Evolutionary conservation across 768 basidiomycete species (phyloP), one percentile per base, ranked within the genome.

Genomic region (Suillus bovinus): DNA sequence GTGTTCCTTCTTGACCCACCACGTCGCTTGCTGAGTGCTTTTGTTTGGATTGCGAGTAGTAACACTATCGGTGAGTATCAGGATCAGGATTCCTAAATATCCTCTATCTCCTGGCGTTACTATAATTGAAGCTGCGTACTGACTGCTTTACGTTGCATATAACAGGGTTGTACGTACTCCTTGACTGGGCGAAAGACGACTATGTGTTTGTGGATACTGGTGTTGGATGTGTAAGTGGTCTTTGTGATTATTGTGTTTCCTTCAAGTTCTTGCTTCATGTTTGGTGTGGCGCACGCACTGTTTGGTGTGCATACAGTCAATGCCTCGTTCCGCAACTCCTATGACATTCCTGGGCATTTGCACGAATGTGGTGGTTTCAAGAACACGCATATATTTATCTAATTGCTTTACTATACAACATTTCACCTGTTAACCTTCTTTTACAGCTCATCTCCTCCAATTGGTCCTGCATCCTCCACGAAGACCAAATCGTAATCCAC

Each of bases 171-270:
- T 90, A 86, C 68, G 84, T 84, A 20, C 77, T 90, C 24, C 77
- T 82, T 33, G 88, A 90, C 67, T 90, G 89, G 88, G 79, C 81
- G 24, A 81, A 83, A 68, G 74, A 79, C 29, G 85, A 86, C 68
- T 90, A 89, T 62, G 84, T 89, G 3, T 90, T 88, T 65, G 80
- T 91, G 53, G 88, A 91, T 72, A 90, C 89, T 2, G 85, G 86
- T 14, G 86, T 91, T 16, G 81, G 85, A 76, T 89, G 88, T 68
- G 89, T 90, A 69, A 76, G 88, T 84, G 10, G 9, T 54, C 42
- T 36, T 11, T 58, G 50, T 33, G n/a, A 22, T 58, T 22, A 6
- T 63, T 58, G 13, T 31, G 50, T 59, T 60, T 50, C 29, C 27
- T 41, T 34, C 24, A 22, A 24, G 34, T 22, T 16, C 57, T 24